Evolutionary conservation across 1,284 basidiomycete species (phyloP), one percentile per base, ranked within the genome.

Genomic region (Apiotrichum domesticum): DNA sequence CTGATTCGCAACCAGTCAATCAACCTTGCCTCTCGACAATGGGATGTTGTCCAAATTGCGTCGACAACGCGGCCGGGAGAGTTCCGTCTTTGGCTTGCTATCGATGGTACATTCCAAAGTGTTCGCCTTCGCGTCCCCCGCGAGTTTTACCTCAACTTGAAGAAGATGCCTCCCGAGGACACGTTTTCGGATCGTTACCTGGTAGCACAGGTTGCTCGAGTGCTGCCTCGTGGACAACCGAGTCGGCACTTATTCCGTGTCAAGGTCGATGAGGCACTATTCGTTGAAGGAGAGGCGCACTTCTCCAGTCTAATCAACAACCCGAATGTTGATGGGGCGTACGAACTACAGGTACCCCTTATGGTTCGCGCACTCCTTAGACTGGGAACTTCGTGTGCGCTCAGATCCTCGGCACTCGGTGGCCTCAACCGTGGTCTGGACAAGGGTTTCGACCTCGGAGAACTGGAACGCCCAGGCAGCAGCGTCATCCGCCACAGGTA

Each of bases 41-140:
- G 96, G 95, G 95, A 98, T 66, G 81, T 99, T 51, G 80, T 98
- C 1, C 95, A 98, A 68, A 86, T 99, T 61, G 85, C 89, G 21
- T 82, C 85, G 0, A 88, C 85, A 51, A 81, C 82, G 52, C 84
- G 83, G 33, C 83, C 87, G 1, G 95, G 96, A 35, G 87, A 92
- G 46, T 98, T 87, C 75, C 84, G 84, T 13, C 77, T 98, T 49
- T 98, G 95, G 96, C 80, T 98, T 4, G 87, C 85, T 0, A 84
- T 93, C 47, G 88, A 93, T 52, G 82, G 84, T 6, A 86, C 88
- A 48, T 82, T 98, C 46, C 83, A 89, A 37, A 80, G 85, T 11
- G 81, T 96, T 37, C 85, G 88, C 8, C 79, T 98, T 15, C 85
- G 89, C 3, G 87, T 99, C 43, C 88, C 90, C 0, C 84, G 94